Evolutionary conservation across 805 yeast species (phyloP).

Genomic region (Pichia cabralensis): DNA sequence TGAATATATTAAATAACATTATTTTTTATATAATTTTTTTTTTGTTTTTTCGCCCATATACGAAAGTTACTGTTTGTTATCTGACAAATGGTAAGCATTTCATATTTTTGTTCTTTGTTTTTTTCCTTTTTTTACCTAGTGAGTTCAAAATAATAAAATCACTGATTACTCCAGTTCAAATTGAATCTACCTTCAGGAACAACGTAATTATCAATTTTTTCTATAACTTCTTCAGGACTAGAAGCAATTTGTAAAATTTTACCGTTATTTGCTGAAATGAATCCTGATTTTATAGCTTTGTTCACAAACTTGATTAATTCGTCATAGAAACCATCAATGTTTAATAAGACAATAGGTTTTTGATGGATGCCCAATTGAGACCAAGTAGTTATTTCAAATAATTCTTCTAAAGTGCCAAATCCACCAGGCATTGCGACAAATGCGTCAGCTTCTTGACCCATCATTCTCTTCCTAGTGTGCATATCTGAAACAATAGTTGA

Average conservation of each 20-base stretch:
- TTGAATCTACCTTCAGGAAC: constrained; percentile 68
- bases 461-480: constrained; percentile 81
- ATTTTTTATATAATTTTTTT: not conserved
- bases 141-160: too few relatives aligned
- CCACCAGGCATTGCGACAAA: constrained; percentile 91
- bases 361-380: constrained; percentile 77
- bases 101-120: not conserved
- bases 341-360: constrained; percentile 71
- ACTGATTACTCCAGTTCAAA: constrained; percentile 50
- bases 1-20: too few relatives aligned
- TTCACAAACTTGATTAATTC: constrained; percentile 51
- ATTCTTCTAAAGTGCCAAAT: constrained; percentile 81
- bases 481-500: constrained; percentile 77
- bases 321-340: constrained; percentile 74
- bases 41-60: not conserved
- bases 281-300: constrained; percentile 52
- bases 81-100: not conserved
- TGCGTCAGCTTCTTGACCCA: constrained; percentile 72
- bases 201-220: constrained; percentile 46
- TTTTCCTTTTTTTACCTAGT: too few relatives aligned
- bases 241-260: constrained; percentile 59
- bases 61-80: too few relatives aligned
- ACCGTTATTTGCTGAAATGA: constrained; percentile 58
- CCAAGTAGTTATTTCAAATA: constrained; percentile 89
- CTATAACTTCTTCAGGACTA: constrained; percentile 58